Evolutionary conservation across 2,329 filamentous ascomycete species (phyloP).

Genomic region (Trichoderma hamatum): DNA sequence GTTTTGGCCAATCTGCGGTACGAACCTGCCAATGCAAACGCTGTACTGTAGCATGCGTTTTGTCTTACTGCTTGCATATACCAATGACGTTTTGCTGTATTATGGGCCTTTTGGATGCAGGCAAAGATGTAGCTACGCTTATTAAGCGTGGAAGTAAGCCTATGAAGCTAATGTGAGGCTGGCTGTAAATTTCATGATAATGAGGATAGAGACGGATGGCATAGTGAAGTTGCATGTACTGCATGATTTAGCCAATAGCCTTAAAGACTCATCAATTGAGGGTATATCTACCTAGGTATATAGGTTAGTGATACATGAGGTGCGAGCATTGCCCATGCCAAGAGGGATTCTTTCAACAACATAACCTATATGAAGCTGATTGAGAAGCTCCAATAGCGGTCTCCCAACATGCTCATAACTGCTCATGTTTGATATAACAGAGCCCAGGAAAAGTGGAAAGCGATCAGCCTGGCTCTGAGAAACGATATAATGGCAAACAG

Average conservation of each 20-base stretch:
- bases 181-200: not conserved
- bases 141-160: not conserved
- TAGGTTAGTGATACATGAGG: not conserved
- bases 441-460: not conserved
- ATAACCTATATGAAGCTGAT: not conserved
- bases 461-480: not conserved
- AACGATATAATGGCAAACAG: not conserved
- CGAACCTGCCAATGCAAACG: not conserved
- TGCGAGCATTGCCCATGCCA: not conserved
- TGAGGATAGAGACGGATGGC: not conserved
- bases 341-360: not conserved
- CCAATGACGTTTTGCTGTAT: not conserved
- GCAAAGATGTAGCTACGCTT: not conserved
- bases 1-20: not conserved
- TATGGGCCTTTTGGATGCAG: not conserved
- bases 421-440: not conserved
- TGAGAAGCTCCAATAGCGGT: not conserved
- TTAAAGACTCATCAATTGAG: not conserved
- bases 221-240: not conserved
- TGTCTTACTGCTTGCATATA: not conserved
- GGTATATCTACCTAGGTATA: not conserved
- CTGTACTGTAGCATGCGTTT: not conserved
- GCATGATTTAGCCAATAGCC: not conserved
- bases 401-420: not conserved
- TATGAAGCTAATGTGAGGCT: no score